These are phyloP conservation scores for Arabidopsis lyrata DNA, from an alignment of 441 rosid genomes.

Conservation along the genomic window DNA sequence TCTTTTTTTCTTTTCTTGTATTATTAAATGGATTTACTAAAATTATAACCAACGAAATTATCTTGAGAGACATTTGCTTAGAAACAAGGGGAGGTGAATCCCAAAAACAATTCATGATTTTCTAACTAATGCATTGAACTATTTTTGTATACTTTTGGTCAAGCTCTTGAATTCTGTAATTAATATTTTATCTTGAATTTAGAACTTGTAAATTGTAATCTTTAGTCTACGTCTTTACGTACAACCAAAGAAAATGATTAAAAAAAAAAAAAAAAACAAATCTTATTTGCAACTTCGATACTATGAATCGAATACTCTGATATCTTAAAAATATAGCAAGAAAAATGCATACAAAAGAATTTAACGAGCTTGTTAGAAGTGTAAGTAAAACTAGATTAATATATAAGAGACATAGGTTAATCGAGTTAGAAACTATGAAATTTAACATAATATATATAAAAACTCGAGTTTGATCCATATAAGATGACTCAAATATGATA, in stretches of 20 bases:
- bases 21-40: not conserved
- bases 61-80: slow-evolving; percentile 34
- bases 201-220: not conserved
- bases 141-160: not conserved
- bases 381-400: too few relatives aligned
- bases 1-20: not conserved
- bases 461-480: too few relatives aligned
- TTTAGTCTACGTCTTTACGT: slow-evolving; percentile 8
- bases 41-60: slow-evolving; percentile 7
- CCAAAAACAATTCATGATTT: slow-evolving; percentile 5
- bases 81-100: slow-evolving; percentile 36
- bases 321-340: not conserved
- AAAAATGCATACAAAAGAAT: not conserved
- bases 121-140: not conserved
- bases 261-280: not conserved
- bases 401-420: too few relatives aligned
- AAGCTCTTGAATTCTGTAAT: slow-evolving; percentile 6
- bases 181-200: slow-evolving; percentile 2
- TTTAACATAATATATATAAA: too few relatives aligned
- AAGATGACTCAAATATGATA: too few relatives aligned
- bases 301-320: not conserved
- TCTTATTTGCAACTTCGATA: not conserved
- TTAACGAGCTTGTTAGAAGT: not conserved
- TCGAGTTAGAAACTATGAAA: too few relatives aligned
- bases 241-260: not conserved